Conservation (phyloP, 306 rosid species). For the Phaseolus lunatus region DNA sequence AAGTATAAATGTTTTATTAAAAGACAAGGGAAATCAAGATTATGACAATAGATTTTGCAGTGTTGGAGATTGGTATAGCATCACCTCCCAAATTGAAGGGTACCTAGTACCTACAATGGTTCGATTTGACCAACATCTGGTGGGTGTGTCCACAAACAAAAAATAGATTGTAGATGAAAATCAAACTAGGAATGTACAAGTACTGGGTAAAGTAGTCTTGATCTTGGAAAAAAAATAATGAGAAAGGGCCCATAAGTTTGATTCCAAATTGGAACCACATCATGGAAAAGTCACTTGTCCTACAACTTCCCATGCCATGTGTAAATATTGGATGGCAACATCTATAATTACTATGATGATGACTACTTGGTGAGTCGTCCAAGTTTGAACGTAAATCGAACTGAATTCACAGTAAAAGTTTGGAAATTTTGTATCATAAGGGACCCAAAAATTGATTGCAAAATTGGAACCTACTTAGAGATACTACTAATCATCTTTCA, state of each 20-base stretch:
- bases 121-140: slow-evolving; percentile 13
- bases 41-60: neutral
- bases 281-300: slow-evolving; percentile 37
- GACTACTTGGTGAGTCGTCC: slow-evolving; percentile 27
- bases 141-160: slow-evolving; percentile 9
- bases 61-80: neutral
- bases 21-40: neutral
- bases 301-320: slow-evolving; percentile 36
- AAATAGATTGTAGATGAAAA: slow-evolving; percentile 35
- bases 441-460: slow-evolving; percentile 46
- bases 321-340: slow-evolving; percentile 40
- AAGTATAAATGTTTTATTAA: slow-evolving; percentile 1
- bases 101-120: slow-evolving; percentile 1
- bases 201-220: slow-evolving; percentile 7
- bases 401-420: slow-evolving; percentile 36
- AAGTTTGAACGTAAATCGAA: slow-evolving; percentile 43
- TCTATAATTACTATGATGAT: slow-evolving; percentile 39
- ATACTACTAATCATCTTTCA: slow-evolving; percentile 40
- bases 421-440: slow-evolving; percentile 36
- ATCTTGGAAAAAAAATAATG: slow-evolving; percentile 41
- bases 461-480: slow-evolving; percentile 26
- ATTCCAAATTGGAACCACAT: slow-evolving; percentile 47
- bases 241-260: slow-evolving; percentile 46
- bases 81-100: slow-evolving; percentile 3
- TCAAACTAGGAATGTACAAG: slow-evolving; percentile 11